Evolutionary conservation across 2,329 filamentous ascomycete genomes (phyloP).

Genomic region (Leptographium radiaticola): DNA sequence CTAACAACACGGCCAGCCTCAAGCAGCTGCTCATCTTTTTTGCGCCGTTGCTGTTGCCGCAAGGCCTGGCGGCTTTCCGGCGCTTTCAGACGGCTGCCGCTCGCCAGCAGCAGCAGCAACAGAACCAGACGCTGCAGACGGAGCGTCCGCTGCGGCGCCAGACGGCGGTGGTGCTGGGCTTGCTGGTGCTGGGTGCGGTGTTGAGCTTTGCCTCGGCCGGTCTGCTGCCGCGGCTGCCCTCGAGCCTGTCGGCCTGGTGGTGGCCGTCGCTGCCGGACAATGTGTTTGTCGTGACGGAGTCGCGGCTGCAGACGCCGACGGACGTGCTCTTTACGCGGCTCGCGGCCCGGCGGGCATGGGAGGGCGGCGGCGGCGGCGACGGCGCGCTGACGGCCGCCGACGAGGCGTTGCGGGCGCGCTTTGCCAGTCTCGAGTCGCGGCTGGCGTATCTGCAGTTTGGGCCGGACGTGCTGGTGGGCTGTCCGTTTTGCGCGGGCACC

Average conservation of each 20-base stretch:
- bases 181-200: constrained; percentile 16
- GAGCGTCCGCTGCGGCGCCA: constrained; percentile 28
- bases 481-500: constrained; percentile 57
- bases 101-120: constrained; percentile 24
- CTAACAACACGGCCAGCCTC: constrained; percentile 14
- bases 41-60: constrained; percentile 59
- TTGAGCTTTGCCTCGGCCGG: neutral
- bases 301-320: constrained; percentile 72
- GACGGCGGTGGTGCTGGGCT: constrained; percentile 46
- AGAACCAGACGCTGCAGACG: constrained; percentile 22
- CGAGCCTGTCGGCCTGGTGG: too few relatives aligned
- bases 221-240: neutral
- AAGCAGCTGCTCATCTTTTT: constrained; percentile 48
- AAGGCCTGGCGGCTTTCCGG: constrained; percentile 51
- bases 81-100: constrained; percentile 31
- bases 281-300: constrained; percentile 64
- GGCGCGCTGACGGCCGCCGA: constrained; percentile 42
- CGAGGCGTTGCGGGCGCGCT: constrained; percentile 49
- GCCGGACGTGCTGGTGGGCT: constrained; percentile 57
- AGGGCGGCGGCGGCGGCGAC: constrained; percentile 24
- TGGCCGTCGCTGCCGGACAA: constrained; percentile 42
- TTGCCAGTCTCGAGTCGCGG: constrained; percentile 58
- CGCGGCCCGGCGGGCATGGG: constrained; percentile 15
- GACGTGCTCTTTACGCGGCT: constrained; percentile 77
- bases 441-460: constrained; percentile 78